Percentiles rank a stretch among this genome's conserved stretches.
These are phyloP conservation scores for Emmonsiellopsis sp. DNA, from an alignment of 2,329 filamentous ascomycete genomes.

Conservation along the genomic window DNA sequence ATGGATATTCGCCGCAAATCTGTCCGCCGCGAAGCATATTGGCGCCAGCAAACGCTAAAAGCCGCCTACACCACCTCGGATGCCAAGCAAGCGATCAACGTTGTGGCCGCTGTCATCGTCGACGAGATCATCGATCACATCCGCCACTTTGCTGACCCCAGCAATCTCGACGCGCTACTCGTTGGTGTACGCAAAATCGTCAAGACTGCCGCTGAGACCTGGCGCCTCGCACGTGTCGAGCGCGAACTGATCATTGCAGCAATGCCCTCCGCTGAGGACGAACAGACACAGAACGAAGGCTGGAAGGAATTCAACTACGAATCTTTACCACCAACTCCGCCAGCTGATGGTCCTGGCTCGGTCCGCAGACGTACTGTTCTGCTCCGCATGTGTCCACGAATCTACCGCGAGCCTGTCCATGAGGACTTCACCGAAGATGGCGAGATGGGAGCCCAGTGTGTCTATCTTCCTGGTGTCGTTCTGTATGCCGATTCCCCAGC, in stretches of 20 bases:
- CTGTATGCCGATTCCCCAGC: constrained; percentile 41
- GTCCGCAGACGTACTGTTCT: constrained; percentile 31
- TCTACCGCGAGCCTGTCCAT: constrained; percentile 43
- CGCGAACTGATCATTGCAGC: constrained; percentile 45
- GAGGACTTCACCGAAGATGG: constrained; percentile 36
- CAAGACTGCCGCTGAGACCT: constrained; percentile 49
- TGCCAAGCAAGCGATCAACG: constrained; percentile 48
- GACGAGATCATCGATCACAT: constrained; percentile 48
- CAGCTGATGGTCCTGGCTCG: neutral
- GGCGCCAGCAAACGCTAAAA: constrained; percentile 49
- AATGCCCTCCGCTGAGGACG: constrained; percentile 35
- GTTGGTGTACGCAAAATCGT: constrained; percentile 45
- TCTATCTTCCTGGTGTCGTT: constrained; percentile 42
- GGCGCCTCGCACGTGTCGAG: constrained; percentile 49
- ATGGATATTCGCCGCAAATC: constrained; percentile 48
- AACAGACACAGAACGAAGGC: constrained; percentile 24
- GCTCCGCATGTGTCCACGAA: constrained; percentile 43
- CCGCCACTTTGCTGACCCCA: constrained; percentile 43
- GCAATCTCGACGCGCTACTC: constrained; percentile 41
- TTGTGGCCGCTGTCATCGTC: constrained; percentile 45
- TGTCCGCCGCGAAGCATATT: constrained; percentile 47
- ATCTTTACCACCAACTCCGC: neutral
- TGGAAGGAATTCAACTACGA: constrained; percentile 27
- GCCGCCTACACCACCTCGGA: constrained; percentile 48
- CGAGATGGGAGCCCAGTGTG: constrained; percentile 33